phyloP scores from a whole-genome alignment of 257 asterid species.

The Plectranthus barbatus region DNA sequence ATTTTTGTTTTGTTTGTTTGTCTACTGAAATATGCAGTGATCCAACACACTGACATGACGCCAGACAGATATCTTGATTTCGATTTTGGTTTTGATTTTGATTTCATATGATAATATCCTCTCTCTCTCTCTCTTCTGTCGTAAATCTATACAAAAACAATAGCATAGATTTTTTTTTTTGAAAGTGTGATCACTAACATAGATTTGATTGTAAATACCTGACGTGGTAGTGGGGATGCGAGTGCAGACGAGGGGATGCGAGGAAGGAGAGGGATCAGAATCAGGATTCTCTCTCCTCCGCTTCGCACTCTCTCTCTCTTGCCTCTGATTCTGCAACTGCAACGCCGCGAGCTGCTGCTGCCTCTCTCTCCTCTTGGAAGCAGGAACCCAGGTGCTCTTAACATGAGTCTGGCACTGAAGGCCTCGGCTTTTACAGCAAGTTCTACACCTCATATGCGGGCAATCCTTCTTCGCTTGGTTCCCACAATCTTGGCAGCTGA shows the following conservation, averaged over 20 bases:
- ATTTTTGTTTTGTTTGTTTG: no score
- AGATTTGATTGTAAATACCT: conserved; percentile 5
- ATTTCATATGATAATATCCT: no score
- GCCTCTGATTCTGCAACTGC: conserved; percentile 22
- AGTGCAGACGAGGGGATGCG: conserved; percentile 47
- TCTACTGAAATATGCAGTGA: no score
- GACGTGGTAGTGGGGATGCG: conserved; percentile 37
- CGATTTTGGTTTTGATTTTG: no score
- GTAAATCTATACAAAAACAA: no score
- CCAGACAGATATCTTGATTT: background rate
- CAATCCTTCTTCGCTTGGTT: conserved; percentile 89
- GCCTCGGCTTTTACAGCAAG: conserved; percentile 89
- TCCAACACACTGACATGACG: background rate
- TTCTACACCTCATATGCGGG: conserved; percentile 77
- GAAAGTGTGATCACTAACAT: no score
- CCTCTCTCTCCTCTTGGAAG: conserved; percentile 69
- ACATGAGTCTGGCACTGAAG: conserved; percentile 70
- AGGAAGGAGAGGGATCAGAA: conserved; percentile 11
- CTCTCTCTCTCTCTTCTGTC: no score
- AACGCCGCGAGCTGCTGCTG: conserved; percentile 42
- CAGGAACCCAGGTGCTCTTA: conserved; percentile 91
- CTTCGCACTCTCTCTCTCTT: conserved; percentile 14
- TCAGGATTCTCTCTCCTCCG: conserved; percentile 14
- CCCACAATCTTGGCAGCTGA: conserved; percentile 89
- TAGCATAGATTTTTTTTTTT: no score